Conservation (phyloP, 352 stramenopile genomes). For the Phytophthora constricta region DNA sequence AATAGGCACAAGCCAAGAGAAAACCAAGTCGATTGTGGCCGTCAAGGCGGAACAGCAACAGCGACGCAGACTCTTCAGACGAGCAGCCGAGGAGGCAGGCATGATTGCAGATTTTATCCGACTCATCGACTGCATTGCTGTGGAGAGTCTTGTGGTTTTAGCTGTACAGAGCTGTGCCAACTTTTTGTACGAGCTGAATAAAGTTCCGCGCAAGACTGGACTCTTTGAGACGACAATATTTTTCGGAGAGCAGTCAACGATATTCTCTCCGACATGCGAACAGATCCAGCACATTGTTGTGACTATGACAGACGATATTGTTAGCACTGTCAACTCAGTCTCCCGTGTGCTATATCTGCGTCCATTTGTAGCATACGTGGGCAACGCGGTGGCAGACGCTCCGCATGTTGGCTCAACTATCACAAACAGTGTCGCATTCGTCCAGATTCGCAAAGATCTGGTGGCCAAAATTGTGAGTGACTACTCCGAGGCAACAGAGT, state of each 20-base stretch:
- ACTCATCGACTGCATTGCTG: conserved; percentile 92
- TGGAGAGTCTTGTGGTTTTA: conserved; percentile 91
- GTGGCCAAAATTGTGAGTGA: conserved; percentile 88
- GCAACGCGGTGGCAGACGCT: conserved; percentile 68
- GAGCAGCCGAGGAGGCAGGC: conserved; percentile 84
- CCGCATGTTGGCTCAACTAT: conserved; percentile 84
- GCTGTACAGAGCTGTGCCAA: conserved; percentile 83
- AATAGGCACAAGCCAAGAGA: conserved; percentile 60
- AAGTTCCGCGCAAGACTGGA: conserved; percentile 87
- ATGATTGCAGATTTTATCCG: conserved; percentile 95
- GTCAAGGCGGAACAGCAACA: conserved; percentile 92
- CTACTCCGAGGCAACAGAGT: conserved; percentile 88
- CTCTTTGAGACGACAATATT: conserved; percentile 94
- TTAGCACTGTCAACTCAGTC: conserved; percentile 89
- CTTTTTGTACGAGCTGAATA: conserved; percentile 91
- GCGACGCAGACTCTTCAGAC: conserved; percentile 79
- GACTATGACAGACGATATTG: conserved; percentile 89
- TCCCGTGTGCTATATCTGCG: conserved; percentile 90
- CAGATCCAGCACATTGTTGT: conserved; percentile 92
- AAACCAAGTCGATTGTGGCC: conserved; percentile 93
- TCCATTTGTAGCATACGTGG: conserved; percentile 84
- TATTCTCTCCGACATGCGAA: conserved; percentile 88
- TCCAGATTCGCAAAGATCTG: conserved; percentile 76
- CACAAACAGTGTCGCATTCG: conserved; percentile 72
- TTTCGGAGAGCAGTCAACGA: conserved; percentile 82